Base-by-base conservation (phyloP, 129 eudicot genomes). In the Tanacetum coccineum region DNA sequence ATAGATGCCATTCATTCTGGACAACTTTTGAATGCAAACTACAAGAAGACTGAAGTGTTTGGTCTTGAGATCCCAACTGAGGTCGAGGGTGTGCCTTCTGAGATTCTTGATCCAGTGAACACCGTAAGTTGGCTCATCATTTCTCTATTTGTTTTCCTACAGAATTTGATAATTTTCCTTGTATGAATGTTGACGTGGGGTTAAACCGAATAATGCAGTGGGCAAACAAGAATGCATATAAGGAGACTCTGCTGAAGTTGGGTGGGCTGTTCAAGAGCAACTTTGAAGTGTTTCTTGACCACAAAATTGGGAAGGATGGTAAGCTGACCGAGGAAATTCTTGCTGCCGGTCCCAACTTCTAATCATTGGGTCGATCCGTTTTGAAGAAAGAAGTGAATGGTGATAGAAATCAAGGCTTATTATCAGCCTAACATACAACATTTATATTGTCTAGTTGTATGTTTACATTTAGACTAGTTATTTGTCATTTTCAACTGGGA, bases 51-150 rank as follows among this genome's bases (percentile, higher is more conserved):
- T 0, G 82, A 77, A 39, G 95, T 86, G 6, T 89, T 93, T 73
- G 96, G 96, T 72, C 80, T 93, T 15, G 95, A 93, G 64, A 93
- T 89, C 71, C 99, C 99, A 11, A 82, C 80, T n/a, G 90, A 78
- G 77, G 78, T 93, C 9, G 96, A 93, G 67, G 96, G 99, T 0
- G 95, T 89, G 73, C 99, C 99, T 78, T 84, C 95, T 0, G 95
- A 89, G 71, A 89, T 93, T 70, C 83, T 93, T 49, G 87, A 89
- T 60, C 99, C 99, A 1, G 75, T 76, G 61, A 93, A 93, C 76
- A 79, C 96, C 0, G 96, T 93, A 13, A 86, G 98, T 76, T 68
- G 13, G 12, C 54, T 57, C 6, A 45, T 66, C 13, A 25, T 32
- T 46, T 60, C 36, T 4, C 19, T 1, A 19, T 39, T 25, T 25